phyloP scores from a whole-genome alignment of 148 eudicot species.

The Selenicereus undatus region DNA sequence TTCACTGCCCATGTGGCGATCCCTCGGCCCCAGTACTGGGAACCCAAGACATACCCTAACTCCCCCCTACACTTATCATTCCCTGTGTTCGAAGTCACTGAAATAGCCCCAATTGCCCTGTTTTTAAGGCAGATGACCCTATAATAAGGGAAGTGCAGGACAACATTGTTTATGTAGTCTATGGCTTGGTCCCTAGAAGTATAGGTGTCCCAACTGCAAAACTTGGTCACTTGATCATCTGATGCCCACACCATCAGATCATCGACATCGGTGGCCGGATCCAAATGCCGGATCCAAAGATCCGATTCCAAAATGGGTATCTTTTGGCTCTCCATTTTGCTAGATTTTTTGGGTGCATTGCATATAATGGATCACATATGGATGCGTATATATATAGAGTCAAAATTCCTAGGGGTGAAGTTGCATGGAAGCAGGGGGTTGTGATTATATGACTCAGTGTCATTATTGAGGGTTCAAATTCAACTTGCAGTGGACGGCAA shows the following conservation, averaged over 20 bases:
- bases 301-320: not conserved
- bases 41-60: slow-evolving; percentile 36
- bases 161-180: slow-evolving; percentile 27
- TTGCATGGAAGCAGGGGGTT: not conserved
- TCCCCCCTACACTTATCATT: slow-evolving; percentile 36
- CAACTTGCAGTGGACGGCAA: not conserved
- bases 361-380: not conserved
- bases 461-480: not conserved
- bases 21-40: slow-evolving; percentile 49
- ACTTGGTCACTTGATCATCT: slow-evolving; percentile 21
- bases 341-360: not conserved
- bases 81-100: slow-evolving; percentile 28
- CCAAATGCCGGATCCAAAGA: slow-evolving; percentile 19
- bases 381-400: not conserved
- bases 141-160: slow-evolving; percentile 39
- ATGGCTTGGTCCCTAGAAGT: slow-evolving; percentile 31
- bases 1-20: slow-evolving; percentile 46
- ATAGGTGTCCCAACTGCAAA: slow-evolving; percentile 23
- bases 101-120: slow-evolving; percentile 35
- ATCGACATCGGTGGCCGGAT: slow-evolving; percentile 15
- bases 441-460: not conserved
- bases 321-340: slow-evolving; percentile 16
- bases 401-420: not conserved
- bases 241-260: slow-evolving; percentile 29
- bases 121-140: slow-evolving; percentile 40